A percentile compares a stretch with the other conserved stretches of the same genome.
These are phyloP conservation scores for Kwoniella bestiolae DNA, from an alignment of 768 basidiomycete genomes.

Conservation along the genomic window DNA sequence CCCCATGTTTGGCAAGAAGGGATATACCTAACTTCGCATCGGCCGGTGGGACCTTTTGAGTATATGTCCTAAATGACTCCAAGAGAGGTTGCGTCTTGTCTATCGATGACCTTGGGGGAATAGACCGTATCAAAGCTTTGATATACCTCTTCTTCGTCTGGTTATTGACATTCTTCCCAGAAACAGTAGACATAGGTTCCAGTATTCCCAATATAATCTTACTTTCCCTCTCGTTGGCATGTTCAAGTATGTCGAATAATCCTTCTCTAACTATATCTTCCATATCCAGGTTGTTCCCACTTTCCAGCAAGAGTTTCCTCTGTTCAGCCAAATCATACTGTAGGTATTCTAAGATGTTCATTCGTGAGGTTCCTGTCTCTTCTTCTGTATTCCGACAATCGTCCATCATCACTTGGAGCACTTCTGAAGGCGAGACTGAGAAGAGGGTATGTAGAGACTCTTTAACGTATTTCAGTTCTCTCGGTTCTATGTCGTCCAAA, in stretches of 20 bases:
- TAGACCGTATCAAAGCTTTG: constrained; percentile 22
- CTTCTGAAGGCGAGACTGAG: constrained; percentile 31
- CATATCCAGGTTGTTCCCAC: constrained; percentile 20
- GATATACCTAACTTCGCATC: constrained; percentile 28
- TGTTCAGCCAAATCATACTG: constrained; percentile 14
- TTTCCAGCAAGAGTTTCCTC: constrained; percentile 20
- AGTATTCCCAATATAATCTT: constrained; percentile 31
- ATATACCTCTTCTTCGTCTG: constrained; percentile 18
- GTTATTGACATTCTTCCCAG: constrained; percentile 25
- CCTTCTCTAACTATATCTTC: constrained; percentile 41
- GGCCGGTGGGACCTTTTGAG: constrained; percentile 14
- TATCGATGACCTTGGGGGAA: constrained; percentile 12
- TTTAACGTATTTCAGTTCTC: constrained; percentile 43
- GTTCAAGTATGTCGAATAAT: constrained; percentile 27
- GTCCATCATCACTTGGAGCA: constrained; percentile 45
- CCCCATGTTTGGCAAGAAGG: constrained; percentile 32
- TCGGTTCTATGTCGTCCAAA: too few relatives aligned
- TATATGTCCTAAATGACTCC: constrained; percentile 25
- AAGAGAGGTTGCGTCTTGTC: constrained; percentile 13
- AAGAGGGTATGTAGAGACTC: constrained; percentile 35
- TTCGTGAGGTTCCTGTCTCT: constrained; percentile 44
- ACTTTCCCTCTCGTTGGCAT: constrained; percentile 16
- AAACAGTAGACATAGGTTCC: constrained; percentile 29
- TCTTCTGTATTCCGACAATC: constrained; percentile 41
- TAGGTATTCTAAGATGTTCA: constrained; percentile 46